A percentile compares a stretch with the other conserved stretches of the same genome.
Conservation (phyloP, 2,329 filamentous ascomycete genomes). For the Diaporthe sp. region DNA sequence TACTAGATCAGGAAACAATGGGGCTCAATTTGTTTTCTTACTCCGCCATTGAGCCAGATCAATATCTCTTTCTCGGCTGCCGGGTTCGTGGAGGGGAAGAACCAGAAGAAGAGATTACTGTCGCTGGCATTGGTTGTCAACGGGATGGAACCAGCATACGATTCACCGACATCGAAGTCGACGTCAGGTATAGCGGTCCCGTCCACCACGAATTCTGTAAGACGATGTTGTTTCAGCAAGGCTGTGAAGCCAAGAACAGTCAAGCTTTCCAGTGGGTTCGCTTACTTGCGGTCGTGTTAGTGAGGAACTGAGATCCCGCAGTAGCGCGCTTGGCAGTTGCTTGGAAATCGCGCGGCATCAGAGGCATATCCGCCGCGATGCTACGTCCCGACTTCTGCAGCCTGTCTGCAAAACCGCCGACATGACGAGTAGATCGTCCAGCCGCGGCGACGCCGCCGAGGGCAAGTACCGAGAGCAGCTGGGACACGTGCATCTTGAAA, state of each 20-base stretch:
- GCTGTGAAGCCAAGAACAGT: background rate
- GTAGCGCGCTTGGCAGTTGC: constrained; percentile 34
- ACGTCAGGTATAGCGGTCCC: constrained; percentile 76
- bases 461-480: constrained; percentile 32
- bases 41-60: constrained; percentile 72
- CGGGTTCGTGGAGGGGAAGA: constrained; percentile 69
- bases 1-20: background rate
- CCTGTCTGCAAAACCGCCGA: constrained; percentile 35
- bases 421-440: constrained; percentile 36
- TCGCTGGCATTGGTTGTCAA: constrained; percentile 62
- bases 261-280: background rate
- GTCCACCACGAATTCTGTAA: constrained; percentile 72
- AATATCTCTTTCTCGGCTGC: constrained; percentile 68
- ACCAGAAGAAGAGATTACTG: constrained; percentile 72
- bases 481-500: constrained; percentile 31
- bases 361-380: background rate
- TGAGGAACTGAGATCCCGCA: constrained; percentile 36
- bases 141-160: constrained; percentile 73
- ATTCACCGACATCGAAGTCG: constrained; percentile 75
- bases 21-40: constrained; percentile 43
- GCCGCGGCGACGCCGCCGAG: constrained; percentile 30
- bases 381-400: constrained; percentile 22
- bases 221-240: background rate
- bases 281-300: constrained; percentile 38
- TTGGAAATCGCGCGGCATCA: constrained; percentile 25